Percentiles rank a stretch among this genome's conserved stretches.
Evolutionary conservation across 2,329 filamentous ascomycete species (phyloP).

Genomic region (Xylaria sp.): DNA sequence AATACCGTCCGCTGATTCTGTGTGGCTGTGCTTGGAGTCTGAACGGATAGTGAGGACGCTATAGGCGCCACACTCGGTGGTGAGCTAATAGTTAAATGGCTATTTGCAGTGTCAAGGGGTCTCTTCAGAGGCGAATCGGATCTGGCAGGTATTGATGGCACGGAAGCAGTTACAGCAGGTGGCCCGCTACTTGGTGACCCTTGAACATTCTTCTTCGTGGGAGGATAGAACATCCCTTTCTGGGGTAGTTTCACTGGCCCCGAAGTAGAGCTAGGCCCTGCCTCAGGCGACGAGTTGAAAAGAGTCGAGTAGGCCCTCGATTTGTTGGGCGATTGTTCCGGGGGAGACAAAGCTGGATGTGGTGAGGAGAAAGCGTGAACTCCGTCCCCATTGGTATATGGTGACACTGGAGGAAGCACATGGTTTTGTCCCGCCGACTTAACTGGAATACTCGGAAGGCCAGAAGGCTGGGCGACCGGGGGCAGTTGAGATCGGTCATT

Average conservation of each 20-base stretch:
- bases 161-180: constrained; percentile 39
- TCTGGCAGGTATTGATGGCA: constrained; percentile 40
- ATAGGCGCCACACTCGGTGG: constrained; percentile 44
- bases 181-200: constrained; percentile 40
- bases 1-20: constrained; percentile 39
- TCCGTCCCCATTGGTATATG: constrained; percentile 49
- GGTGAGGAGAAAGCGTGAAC: constrained; percentile 57
- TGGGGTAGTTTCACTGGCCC: constrained; percentile 45
- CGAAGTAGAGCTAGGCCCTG: constrained; percentile 30
- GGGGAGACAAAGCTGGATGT: constrained; percentile 56
- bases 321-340: constrained; percentile 55
- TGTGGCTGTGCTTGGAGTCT: constrained; percentile 41
- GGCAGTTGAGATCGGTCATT: constrained; percentile 39
- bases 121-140: constrained; percentile 48
- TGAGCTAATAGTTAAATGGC: constrained; percentile 43
- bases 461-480: constrained; percentile 37
- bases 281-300: constrained; percentile 49
- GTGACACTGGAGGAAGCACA: constrained; percentile 43
- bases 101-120: constrained; percentile 42
- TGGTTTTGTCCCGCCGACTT: constrained; percentile 46
- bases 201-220: constrained; percentile 40
- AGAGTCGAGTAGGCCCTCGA: constrained; percentile 55
- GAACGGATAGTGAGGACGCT: constrained; percentile 40
- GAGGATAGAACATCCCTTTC: constrained; percentile 50
- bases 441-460: constrained; percentile 43